Evolutionary conservation across 345 rosid genomes (phyloP).

Genomic region (Salix brachista): DNA sequence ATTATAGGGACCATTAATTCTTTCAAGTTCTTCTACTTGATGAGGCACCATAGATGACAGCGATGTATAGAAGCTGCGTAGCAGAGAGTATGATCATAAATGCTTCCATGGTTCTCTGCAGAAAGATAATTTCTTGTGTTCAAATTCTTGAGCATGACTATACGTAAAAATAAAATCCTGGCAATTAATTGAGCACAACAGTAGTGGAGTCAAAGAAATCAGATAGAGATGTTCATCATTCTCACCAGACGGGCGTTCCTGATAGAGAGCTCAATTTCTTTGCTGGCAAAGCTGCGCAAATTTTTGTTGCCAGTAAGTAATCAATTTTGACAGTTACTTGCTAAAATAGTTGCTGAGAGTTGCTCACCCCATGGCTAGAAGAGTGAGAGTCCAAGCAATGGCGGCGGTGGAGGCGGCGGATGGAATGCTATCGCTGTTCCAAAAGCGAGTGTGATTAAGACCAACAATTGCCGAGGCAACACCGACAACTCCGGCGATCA

Average conservation of each 20-base stretch:
- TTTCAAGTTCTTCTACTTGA: constrained; percentile 9
- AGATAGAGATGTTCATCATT: neutral
- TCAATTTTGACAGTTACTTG: neutral
- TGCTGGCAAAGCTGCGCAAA: constrained; percentile 70
- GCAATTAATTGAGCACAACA: neutral
- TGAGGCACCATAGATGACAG: constrained; percentile 51
- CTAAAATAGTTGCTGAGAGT: neutral
- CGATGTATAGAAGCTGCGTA: constrained; percentile 79
- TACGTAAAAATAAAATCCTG: neutral
- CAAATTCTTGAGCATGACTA: neutral
- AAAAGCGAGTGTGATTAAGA: constrained; percentile 54
- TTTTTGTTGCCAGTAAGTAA: neutral
- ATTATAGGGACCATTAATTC: neutral
- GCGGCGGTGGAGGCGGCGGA: constrained; percentile 67
- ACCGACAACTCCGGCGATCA: constrained; percentile 87
- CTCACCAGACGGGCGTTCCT: constrained; percentile 82
- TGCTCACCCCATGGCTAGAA: constrained; percentile 83
- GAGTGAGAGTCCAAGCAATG: constrained; percentile 85
- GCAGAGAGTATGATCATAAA: constrained; percentile 74
- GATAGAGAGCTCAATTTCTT: constrained; percentile 68
- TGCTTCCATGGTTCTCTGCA: constrained; percentile 98
- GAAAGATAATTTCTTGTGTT: neutral
- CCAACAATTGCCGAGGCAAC: constrained; percentile 72
- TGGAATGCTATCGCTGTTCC: constrained; percentile 59
- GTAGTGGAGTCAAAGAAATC: too few relatives aligned